phyloP scores from a whole-genome alignment of 768 basidiomycete species.

The Boletus edulis region DNA sequence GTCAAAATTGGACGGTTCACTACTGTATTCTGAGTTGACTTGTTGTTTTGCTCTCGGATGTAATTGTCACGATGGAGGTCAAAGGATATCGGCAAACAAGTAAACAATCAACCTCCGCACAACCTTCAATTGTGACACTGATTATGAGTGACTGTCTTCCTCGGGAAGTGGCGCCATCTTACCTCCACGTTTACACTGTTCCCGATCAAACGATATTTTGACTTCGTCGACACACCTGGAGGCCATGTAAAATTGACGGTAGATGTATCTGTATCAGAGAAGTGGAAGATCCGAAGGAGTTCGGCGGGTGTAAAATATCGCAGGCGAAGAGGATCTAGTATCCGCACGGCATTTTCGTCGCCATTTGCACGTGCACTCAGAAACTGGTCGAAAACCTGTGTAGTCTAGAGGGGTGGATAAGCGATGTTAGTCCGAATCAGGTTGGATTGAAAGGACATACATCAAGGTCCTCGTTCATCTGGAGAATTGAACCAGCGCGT shows the following conservation, averaged over 20 bases:
- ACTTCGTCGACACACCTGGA: slow-evolving; percentile 53
- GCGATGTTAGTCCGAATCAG: not conserved
- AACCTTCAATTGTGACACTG: slow-evolving; percentile 16
- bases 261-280: slow-evolving; percentile 30
- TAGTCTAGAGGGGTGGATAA: slow-evolving; percentile 47
- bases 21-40: not conserved
- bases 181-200: slow-evolving; percentile 83
- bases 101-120: slow-evolving; percentile 61
- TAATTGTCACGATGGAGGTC: not conserved
- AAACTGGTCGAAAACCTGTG: slow-evolving; percentile 55
- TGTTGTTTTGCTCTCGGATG: not conserved
- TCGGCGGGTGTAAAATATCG: slow-evolving; percentile 78
- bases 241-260: slow-evolving; percentile 59
- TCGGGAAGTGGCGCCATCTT: not conserved
- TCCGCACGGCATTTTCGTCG: slow-evolving; percentile 45
- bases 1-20: not conserved
- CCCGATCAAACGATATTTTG: slow-evolving; percentile 74
- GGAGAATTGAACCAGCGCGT: slow-evolving; percentile 74
- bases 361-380: slow-evolving; percentile 41
- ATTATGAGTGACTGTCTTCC: not conserved
- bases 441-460: slow-evolving; percentile 35
- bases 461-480: slow-evolving; percentile 64
- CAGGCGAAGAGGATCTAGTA: slow-evolving; percentile 56
- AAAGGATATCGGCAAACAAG: slow-evolving; percentile 36
- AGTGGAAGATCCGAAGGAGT: slow-evolving; percentile 65